phyloP scores from a whole-genome alignment of 2,329 filamentous ascomycete genomes.

The Thermothelomyces thermophilus region DNA sequence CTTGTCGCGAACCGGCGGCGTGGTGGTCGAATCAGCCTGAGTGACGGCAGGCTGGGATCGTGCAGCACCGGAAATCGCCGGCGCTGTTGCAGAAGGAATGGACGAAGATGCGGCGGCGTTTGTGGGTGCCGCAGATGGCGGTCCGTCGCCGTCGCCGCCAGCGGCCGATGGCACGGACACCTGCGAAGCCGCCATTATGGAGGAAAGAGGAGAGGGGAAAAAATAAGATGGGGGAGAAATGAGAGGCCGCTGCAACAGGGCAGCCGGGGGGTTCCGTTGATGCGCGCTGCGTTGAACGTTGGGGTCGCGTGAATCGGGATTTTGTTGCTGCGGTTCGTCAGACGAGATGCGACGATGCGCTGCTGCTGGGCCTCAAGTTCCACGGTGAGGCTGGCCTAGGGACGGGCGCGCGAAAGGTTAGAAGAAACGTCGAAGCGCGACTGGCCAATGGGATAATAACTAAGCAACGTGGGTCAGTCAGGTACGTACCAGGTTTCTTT shows the following conservation, averaged over 20 bases:
- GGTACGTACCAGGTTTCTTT: neutral
- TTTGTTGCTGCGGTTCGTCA: neutral
- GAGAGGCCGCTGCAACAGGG: neutral
- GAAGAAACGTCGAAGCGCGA: conserved; percentile 21
- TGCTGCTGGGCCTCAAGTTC: neutral
- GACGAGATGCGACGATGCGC: conserved; percentile 5
- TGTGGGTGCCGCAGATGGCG: conserved; percentile 11
- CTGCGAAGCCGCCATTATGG: conserved; percentile 39
- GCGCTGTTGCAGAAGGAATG: conserved; percentile 3
- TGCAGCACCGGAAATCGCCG: conserved; percentile 6
- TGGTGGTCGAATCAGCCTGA: conserved; percentile 14
- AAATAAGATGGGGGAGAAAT: neutral
- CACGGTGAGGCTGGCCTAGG: conserved; percentile 11
- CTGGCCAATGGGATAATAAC: conserved; percentile 14
- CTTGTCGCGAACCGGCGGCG: conserved; percentile 40
- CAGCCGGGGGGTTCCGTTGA: neutral
- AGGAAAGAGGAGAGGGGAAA: neutral
- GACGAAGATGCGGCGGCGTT: conserved; percentile 9
- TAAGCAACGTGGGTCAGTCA: neutral
- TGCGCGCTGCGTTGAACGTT: conserved; percentile 2
- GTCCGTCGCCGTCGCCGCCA: conserved; percentile 19
- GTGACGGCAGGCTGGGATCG: conserved; percentile 25
- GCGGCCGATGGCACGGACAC: conserved; percentile 31
- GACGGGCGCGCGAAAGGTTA: conserved; percentile 8
- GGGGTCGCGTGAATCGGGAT: neutral